Base-by-base conservation (phyloP, 1,284 basidiomycete species). In the Kwoniella shivajii region DNA sequence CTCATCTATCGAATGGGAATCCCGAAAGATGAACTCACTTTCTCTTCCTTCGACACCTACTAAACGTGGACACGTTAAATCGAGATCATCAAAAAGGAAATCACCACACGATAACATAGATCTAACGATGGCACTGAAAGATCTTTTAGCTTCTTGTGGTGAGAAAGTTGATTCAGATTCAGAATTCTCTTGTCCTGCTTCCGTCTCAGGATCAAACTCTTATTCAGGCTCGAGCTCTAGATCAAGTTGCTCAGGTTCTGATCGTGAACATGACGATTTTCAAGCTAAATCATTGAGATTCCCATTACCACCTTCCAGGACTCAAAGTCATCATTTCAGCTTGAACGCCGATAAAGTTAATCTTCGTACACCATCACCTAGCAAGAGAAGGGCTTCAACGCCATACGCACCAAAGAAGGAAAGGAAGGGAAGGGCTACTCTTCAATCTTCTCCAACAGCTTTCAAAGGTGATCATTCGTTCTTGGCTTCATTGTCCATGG, bases 381-480 rank as follows among this genome's bases (percentile, higher is more conserved):
- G 37, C 24, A 36, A 41, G 45, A 42, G 50, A 18, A 33, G 43
- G 9, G 34, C 51, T 0, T n/a, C 36, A 24, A 30, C 47, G 10
- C 47, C 59, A 26, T 46, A 41, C 41, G 27, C 57, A 46, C 37
- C 46, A 2, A 39, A 30, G 22, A 38, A 49, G 33, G 33, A 46
- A 31, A 18, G 33, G n/a, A 26, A 42, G 4, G n/a, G 44, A 11
- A 41, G 14, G 14, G 31, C 27, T 24, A 41, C 22, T 38, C 41
- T 46, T 1, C 22, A 29, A 26, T 31, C 30, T 31, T 26, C 31
- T 36, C 51, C 51, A 10, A 31, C 41, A 9, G 39, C 34, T 1
- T 47, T 68, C 18, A 57, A 39, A 26, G 61, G 65, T 3, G 63
- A 66, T 39, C 67, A 69, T 45, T 65, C 67, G 11, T 67, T 66